A percentile compares a stretch with the other conserved stretches of the same genome.
These are phyloP conservation scores for Xylogone sp. DNA, from an alignment of 2,329 filamentous ascomycete genomes.

Conservation along the genomic window DNA sequence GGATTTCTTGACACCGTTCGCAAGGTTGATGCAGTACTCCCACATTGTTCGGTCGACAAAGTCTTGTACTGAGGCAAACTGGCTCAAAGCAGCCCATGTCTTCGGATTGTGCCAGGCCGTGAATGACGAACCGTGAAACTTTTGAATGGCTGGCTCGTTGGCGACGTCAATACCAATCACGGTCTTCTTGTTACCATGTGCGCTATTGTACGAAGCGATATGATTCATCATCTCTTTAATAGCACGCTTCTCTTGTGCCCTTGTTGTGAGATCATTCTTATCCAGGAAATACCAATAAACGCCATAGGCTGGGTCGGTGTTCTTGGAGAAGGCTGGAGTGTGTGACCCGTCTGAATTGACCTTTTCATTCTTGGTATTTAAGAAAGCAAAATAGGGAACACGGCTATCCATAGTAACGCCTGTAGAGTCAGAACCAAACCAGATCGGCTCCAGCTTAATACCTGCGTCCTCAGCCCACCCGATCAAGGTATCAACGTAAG, in stretches of 20 bases:
- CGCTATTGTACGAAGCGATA: not conserved
- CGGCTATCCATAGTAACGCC: conserved; percentile 5
- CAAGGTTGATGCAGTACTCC: conserved; percentile 5
- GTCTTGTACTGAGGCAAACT: conserved; percentile 2
- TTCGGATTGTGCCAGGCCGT: conserved; percentile 5
- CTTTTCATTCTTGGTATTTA: not conserved
- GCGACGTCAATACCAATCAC: not conserved
- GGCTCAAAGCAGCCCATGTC: conserved; percentile 4
- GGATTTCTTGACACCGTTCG: conserved; percentile 8
- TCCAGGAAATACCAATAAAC: conserved; percentile 9
- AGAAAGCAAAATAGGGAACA: conserved; percentile 3
- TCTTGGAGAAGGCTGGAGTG: conserved; percentile 4
- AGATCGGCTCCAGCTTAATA: conserved; percentile 5
- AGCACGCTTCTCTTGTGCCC: conserved; percentile 4
- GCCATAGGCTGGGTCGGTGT: conserved; percentile 4
- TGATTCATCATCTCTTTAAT: conserved; percentile 6
- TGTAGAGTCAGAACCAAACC: conserved; percentile 6
- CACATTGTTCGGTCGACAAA: conserved; percentile 5
- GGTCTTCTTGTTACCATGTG: not conserved
- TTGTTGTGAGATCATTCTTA: conserved; percentile 4
- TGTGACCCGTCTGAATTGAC: not conserved
- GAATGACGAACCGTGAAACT: not conserved
- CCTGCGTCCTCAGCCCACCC: conserved; percentile 4
- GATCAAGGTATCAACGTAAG: conserved; percentile 6
- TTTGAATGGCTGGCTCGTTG: not conserved